These are phyloP conservation scores for Macrophomina pseudophaseolina DNA, from an alignment of 2,329 filamentous ascomycete species.

Conservation along the genomic window DNA sequence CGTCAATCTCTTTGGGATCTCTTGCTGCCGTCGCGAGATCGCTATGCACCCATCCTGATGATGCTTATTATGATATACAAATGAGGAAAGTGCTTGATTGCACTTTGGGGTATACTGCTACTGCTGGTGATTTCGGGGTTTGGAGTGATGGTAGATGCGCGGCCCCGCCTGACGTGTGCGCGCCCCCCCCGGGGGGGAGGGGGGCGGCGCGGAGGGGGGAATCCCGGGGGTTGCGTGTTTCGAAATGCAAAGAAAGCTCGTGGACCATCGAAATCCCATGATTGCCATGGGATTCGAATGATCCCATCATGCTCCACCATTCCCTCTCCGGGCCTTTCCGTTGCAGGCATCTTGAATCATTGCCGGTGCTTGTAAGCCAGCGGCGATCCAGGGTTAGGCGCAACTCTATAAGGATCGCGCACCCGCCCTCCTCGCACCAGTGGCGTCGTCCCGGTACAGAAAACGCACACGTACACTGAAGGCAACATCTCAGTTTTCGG, in stretches of 20 bases:
- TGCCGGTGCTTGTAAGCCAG: conserved; percentile 20
- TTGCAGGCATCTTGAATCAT: neutral
- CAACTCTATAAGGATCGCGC: conserved; percentile 32
- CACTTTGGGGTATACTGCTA: conserved; percentile 23
- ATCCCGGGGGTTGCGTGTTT: neutral
- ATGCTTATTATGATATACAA: conserved; percentile 21
- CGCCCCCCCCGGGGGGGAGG: no score
- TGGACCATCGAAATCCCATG: neutral
- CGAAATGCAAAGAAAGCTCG: neutral
- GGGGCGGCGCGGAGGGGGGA: neutral
- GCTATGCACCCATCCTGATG: conserved; percentile 12
- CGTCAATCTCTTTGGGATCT: neutral
- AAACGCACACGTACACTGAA: conserved; percentile 46
- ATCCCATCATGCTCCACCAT: neutral
- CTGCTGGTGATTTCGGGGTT: neutral
- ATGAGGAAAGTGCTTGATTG: neutral
- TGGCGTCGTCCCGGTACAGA: conserved; percentile 46
- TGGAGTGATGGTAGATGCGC: neutral
- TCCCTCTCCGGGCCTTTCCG: neutral
- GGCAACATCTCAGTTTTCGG: conserved; percentile 51
- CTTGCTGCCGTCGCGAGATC: neutral
- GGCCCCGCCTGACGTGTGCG: neutral
- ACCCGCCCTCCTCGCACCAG: conserved; percentile 40
- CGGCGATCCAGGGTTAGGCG: conserved; percentile 8
- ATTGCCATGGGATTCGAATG: neutral